Evolutionary conservation across 768 basidiomycete species (phyloP).

Genomic region (Mycena olivaceomarginata): DNA sequence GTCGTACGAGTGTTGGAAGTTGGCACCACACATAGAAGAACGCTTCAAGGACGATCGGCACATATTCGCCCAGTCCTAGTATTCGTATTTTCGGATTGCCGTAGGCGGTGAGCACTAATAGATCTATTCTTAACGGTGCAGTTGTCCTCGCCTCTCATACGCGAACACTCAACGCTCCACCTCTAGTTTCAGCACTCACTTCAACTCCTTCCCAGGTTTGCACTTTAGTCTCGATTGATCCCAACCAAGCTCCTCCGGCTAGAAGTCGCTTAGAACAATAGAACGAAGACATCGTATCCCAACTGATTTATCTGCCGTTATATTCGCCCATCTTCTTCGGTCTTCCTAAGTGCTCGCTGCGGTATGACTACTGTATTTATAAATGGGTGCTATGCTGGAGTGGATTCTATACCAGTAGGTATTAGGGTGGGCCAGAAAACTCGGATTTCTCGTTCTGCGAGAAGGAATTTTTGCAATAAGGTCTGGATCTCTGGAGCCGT

Average conservation of each 20-base stretch:
- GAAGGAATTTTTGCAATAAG: too few relatives aligned
- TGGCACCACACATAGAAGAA: neutral
- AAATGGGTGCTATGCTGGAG: too few relatives aligned
- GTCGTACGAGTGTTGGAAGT: neutral
- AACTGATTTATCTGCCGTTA: slow-evolving; percentile 5
- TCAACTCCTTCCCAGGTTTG: neutral
- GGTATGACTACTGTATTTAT: too few relatives aligned
- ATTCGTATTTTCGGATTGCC: neutral
- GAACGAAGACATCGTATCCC: slow-evolving; percentile 5
- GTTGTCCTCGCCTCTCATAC: neutral
- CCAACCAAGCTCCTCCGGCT: neutral
- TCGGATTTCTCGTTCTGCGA: too few relatives aligned
- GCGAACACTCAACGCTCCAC: neutral
- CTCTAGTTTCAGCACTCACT: neutral
- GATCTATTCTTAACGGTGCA: neutral
- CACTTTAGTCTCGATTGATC: neutral
- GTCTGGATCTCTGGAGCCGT: too few relatives aligned
- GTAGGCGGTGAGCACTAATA: slow-evolving; percentile 2
- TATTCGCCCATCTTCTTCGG: too few relatives aligned
- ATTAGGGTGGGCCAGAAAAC: too few relatives aligned
- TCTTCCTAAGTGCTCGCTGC: too few relatives aligned
- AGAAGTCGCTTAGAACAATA: neutral
- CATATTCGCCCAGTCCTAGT: neutral
- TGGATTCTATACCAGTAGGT: too few relatives aligned
- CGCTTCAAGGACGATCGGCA: neutral